Percentiles rank a stretch among this genome's conserved stretches.
These are phyloP conservation scores for Suillus subaureus DNA, from an alignment of 768 basidiomycete species.

Conservation along the genomic window DNA sequence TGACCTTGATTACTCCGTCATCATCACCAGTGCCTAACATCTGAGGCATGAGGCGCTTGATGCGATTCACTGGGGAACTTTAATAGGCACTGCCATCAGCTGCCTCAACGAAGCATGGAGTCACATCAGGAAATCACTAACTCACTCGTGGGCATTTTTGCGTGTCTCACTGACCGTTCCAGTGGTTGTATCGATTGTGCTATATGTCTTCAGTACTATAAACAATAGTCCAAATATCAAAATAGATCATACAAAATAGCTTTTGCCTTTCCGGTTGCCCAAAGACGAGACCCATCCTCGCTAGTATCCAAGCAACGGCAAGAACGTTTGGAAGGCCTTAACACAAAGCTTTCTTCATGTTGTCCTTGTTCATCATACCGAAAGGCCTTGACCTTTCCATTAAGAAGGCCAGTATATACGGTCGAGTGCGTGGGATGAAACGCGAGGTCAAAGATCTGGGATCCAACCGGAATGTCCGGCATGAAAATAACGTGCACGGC, in stretches of 20 bases:
- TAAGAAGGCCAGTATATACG: constrained; percentile 79
- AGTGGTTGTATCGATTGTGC: constrained; percentile 68
- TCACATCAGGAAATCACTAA: constrained; percentile 18
- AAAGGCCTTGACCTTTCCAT: constrained; percentile 83
- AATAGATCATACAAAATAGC: constrained; percentile 64
- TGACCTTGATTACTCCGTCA: constrained; percentile 89
- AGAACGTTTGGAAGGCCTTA: constrained; percentile 81
- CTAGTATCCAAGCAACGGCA: constrained; percentile 74
- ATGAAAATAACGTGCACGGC: constrained; percentile 26
- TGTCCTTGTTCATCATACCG: constrained; percentile 73
- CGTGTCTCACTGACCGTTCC: constrained; percentile 51
- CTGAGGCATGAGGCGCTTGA: constrained; percentile 70
- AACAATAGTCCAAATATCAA: not conserved
- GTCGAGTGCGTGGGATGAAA: constrained; percentile 78
- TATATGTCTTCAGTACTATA: constrained; percentile 31
- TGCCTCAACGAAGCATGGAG: constrained; percentile 26
- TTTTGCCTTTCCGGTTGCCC: constrained; percentile 82
- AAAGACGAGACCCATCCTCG: constrained; percentile 69
- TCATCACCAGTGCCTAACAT: constrained; percentile 89
- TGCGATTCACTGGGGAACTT: constrained; percentile 86
- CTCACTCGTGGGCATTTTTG: constrained; percentile 70
- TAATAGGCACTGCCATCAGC: constrained; percentile 31
- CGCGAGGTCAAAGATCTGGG: constrained; percentile 86
- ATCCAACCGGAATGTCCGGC: constrained; percentile 68
- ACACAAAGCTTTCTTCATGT: constrained; percentile 55